A percentile compares a stretch with the other conserved stretches of the same genome.
phyloP scores from a whole-genome alignment of 2,329 filamentous ascomycete genomes.

The Didymella glomerata region DNA sequence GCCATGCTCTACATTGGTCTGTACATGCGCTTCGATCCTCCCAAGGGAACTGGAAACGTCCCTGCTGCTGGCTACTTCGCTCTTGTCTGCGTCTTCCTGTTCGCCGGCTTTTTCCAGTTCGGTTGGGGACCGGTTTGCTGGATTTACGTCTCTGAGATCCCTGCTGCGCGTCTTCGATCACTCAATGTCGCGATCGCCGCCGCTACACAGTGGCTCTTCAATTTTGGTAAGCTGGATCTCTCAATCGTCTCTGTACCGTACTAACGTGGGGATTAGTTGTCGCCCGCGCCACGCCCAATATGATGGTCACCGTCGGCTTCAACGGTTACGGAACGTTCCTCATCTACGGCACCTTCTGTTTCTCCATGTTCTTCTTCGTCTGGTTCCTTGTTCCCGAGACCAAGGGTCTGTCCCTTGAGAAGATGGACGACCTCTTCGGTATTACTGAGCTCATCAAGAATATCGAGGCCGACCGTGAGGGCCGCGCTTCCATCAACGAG shows the following conservation, averaged over 20 bases:
- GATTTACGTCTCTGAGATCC: conserved; percentile 77
- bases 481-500: conserved; percentile 30
- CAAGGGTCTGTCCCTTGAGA: conserved; percentile 70
- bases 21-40: conserved; percentile 70
- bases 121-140: conserved; percentile 75
- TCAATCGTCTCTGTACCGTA: not conserved
- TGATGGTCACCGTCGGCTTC: conserved; percentile 66
- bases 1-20: conserved; percentile 77
- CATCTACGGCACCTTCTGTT: conserved; percentile 72
- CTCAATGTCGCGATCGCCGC: conserved; percentile 74
- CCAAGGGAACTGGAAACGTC: conserved; percentile 61
- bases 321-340: conserved; percentile 69
- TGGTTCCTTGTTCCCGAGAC: conserved; percentile 77
- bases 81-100: conserved; percentile 75
- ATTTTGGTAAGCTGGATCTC: conserved; percentile 58
- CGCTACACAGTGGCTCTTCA: conserved; percentile 72
- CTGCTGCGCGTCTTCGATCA: conserved; percentile 70
- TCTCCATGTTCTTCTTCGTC: conserved; percentile 70
- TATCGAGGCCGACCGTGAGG: conserved; percentile 45
- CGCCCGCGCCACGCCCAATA: conserved; percentile 71
- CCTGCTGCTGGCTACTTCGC: conserved; percentile 74
- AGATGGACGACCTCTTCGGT: conserved; percentile 73
- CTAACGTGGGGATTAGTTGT: conserved; percentile 55
- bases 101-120: conserved; percentile 70
- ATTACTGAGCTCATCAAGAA: conserved; percentile 60